phyloP scores from a whole-genome alignment of 352 stramenopile genomes.

The Thalassiosira livingstoniorum region DNA sequence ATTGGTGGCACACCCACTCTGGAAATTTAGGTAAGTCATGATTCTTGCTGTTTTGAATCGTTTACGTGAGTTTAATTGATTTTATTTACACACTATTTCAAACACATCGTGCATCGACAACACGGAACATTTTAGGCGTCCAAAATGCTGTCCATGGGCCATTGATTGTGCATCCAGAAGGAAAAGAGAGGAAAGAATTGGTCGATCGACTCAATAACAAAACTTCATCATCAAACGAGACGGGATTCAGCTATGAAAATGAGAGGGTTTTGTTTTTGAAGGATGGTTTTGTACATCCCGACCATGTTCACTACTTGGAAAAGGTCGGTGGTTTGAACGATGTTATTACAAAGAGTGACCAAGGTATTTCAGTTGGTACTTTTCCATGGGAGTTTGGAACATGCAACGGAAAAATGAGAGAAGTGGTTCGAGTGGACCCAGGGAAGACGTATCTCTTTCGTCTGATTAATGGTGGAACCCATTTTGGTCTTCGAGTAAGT shows the following conservation, averaged over 20 bases:
- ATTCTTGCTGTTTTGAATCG: not conserved
- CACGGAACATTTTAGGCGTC: conserved; percentile 9
- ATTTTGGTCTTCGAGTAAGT: conserved; percentile 24
- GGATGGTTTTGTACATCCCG: conserved; percentile 29
- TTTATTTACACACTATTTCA: too few species aligned
- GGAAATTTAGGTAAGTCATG: not conserved
- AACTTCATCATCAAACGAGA: not conserved
- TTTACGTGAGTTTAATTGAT: too few species aligned
- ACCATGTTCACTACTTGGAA: not conserved
- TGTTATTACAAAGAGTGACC: conserved; percentile 28
- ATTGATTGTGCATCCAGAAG: conserved; percentile 38
- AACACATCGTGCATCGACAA: too few species aligned
- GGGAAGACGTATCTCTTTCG: conserved; percentile 33
- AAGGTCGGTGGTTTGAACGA: conserved; percentile 16
- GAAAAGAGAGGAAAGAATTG: conserved; percentile 13
- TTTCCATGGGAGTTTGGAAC: conserved; percentile 38
- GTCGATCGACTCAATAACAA: conserved; percentile 31
- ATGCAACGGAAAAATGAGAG: conserved; percentile 45
- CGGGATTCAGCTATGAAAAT: conserved; percentile 8
- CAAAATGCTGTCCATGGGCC: conserved; percentile 32
- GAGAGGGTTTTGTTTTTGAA: conserved; percentile 45
- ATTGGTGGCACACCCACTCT: conserved; percentile 34
- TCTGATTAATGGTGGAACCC: conserved; percentile 32
- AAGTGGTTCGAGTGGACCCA: conserved; percentile 25
- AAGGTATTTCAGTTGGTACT: conserved; percentile 22